Base-by-base conservation (phyloP, 2,329 filamentous ascomycete genomes). In the Tolypocladium nubicola region DNA sequence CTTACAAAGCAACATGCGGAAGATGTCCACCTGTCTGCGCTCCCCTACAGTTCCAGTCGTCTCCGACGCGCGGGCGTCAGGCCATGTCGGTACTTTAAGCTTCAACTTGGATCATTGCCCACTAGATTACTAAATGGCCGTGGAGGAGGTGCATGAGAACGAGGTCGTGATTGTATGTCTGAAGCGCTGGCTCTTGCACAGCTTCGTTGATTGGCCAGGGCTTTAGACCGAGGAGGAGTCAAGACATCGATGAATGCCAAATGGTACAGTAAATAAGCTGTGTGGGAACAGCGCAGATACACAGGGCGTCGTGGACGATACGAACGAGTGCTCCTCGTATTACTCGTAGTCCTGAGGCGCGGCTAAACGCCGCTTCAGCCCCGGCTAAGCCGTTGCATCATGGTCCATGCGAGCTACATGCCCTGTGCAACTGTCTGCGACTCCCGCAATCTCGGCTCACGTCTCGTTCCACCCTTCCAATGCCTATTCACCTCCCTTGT, bases 331-430 rank as follows among this genome's bases (percentile, higher is more conserved):
- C 23, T 26, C 23, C 23, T 26, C 23, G 23, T 26, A 26, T 3
- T 2, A 26, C n/a, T n/a, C n/a, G 23, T 26, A 26, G 23, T 26
- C 6, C 26, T 30, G 8, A n/a, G 16, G 35, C 30, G 10, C 66
- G 67, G 67, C 53, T 68, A 69, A 69, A 67, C 65, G 61, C 56
- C 62, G 66, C 60, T 53, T 56, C 60, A 67, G 56, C 58, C 50
- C 63, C 68, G 67, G 68, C 61, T 68, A 70, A 68, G 64, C 50
- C 60, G 33, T 39, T 47, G 35, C 58, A 68, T 66, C 64, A 21
- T 19, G 47, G 13, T 6, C 16, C 38, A 41, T 43, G 39, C 26
- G 26, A 38, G 40, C 53, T 54, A 54, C 52, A 43, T 54, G 52
- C 19, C 38, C 4, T 5, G 39, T 41, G 38, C 52, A 35, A 30